Evolutionary conservation across 2,329 filamentous ascomycete species (phyloP).

Genomic region (Penicillium hesseltinei): DNA sequence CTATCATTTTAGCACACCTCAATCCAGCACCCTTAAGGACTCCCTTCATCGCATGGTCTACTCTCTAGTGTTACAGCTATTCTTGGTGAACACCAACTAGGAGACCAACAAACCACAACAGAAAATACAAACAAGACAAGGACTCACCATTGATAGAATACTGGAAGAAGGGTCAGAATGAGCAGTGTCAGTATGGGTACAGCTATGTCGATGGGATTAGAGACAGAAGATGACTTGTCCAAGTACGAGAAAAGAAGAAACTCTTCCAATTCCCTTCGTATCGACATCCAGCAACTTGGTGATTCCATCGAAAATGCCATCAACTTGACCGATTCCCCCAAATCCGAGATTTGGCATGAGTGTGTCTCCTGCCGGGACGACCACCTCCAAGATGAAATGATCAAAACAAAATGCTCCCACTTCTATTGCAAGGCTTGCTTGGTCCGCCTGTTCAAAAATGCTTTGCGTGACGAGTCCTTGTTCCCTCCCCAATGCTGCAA

Average conservation of each 20-base stretch:
- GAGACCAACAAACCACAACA: background rate
- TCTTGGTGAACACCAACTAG: background rate
- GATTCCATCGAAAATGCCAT: background rate
- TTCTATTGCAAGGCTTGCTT: constrained; percentile 1
- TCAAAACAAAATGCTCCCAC: background rate
- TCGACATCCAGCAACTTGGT: background rate
- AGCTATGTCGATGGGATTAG: background rate
- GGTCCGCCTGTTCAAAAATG: background rate
- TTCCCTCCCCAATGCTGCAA: constrained; percentile 5
- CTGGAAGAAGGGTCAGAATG: background rate
- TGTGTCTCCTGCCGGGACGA: background rate
- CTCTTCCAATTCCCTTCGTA: background rate
- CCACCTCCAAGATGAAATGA: background rate
- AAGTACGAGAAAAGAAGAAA: background rate
- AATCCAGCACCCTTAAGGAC: rapidly evolving
- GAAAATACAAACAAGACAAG: background rate
- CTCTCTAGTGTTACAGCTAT: background rate
- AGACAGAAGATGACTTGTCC: background rate
- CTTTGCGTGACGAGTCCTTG: constrained; percentile 1
- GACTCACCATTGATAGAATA: background rate
- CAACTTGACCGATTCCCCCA: background rate
- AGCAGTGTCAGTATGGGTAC: background rate
- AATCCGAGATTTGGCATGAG: background rate
- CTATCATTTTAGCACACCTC: background rate
- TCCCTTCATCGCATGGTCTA: background rate